Evolutionary conservation across 306 rosid genomes (phyloP), one percentile per base, ranked within the genome.

Genomic region (Abrus pulchellus): DNA sequence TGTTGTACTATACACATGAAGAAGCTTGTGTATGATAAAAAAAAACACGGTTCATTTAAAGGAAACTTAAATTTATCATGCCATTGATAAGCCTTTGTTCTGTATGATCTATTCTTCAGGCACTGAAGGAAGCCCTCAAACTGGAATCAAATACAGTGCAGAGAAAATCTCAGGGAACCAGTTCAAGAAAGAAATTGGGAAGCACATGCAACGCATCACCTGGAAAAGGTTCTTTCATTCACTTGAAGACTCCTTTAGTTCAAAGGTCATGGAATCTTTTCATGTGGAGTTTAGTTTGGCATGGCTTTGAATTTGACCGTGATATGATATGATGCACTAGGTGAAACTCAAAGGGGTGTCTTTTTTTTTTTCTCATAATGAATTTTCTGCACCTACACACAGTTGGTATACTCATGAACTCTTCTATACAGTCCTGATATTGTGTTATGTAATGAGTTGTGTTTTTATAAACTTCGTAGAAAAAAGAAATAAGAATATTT

Each of bases 21-120:
- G 11, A 52, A 27, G 34, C 52, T 9, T 74, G 67, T 13, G 30
- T 80, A 20, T 66, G 2, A 6, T 55, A 43, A 63, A 63, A 33
- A 40, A 68, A 43, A 20, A 20, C 40, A 34, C 6, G 54, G 4
- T 10, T 74, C 57, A 47, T 34, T 72, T n/a, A 60, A 66, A 20
- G 44, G 9, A 67, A 38, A 57, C 43, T 68, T 47, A 44, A 45
- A 20, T 60, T 60, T 47, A 29, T 7, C 44, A 56, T n/a, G 40
- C 13, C 27, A 32, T 41, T 29, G 40, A 74, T 5, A 44, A 43
- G 20, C 6, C n/a, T 8, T 40, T 75, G 38, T 65, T 78, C 47
- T 28, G 41, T 71, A 3, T 60, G 48, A 45, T 80, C 45, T 68
- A 50, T 34, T 55, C 10, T 72, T 76, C 88, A 89, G 90, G 54